Evolutionary conservation across 225 moss, liverwort and hornwort species (phyloP), one percentile per base, ranked within the genome.

Genomic region (Ulota crispa): DNA sequence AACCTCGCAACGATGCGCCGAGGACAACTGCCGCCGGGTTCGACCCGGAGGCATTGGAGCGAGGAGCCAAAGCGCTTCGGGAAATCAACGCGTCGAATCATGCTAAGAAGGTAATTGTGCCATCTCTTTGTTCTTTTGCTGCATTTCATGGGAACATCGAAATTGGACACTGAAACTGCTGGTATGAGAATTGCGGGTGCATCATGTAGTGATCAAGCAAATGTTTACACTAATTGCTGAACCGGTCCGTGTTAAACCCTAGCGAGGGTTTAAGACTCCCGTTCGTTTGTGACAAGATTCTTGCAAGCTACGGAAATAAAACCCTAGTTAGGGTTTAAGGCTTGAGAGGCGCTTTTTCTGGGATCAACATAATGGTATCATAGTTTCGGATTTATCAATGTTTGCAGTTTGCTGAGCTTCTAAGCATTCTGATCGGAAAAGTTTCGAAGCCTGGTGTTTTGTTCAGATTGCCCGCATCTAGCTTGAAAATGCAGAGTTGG

Each of bases 31-130:
- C 96, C 21, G 92, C 77, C 11, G 98, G 98, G 36, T 98, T 98
- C 54, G 98, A 99, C 71, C 98, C 98, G 0, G 98, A 99, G 89
- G 94, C 94, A 10, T 82, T 99, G 81, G 98, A 99, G 82, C 85
- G 98, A 83, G 98, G 98, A n/a, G 98, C 98, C n/a, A 96, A 91
- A 76, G 98, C 98, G 6, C 87, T 99, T 82, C 90, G 98, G 42
- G 98, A 99, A 80, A 96, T 99, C 34, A 99, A 94, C 81, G 70
- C 93, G 3, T 96, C 96, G 20, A 84, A 82, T 45, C 86, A 99
- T 68, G 95, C 93, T 18, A 99, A 94, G 86, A 98, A 95, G 95
- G 98, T 92, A 68, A 60, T 47, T 75, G 34, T 56, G 64, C 21
- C 28, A 30, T 72, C 55, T 8, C 23, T 36, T 27, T 3, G 9